Conservation (phyloP, 352 stramenopile genomes). For the Thraustotheca clavata region DNA sequence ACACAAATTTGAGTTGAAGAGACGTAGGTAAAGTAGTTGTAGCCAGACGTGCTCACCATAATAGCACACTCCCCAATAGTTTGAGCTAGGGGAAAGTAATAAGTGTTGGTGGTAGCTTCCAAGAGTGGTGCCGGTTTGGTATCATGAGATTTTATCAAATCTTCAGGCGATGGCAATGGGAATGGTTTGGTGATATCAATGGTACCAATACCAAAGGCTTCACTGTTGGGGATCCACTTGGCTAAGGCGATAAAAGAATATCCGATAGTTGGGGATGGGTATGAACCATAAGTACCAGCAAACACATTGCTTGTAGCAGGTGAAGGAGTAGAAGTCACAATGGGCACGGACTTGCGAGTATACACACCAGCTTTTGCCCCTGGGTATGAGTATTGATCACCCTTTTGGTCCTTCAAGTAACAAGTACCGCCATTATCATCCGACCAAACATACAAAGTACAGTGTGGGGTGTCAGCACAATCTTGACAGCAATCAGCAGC, state of each 20-base stretch:
- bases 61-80: slow-evolving; percentile 6
- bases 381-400: neutral
- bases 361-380: slow-evolving; percentile 3
- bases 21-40: slow-evolving; percentile 16
- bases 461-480: slow-evolving; percentile 6
- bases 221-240: slow-evolving; percentile 11
- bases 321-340: neutral
- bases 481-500: slow-evolving; percentile 22
- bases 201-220: neutral
- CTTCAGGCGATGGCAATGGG: neutral
- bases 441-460: slow-evolving; percentile 4
- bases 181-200: slow-evolving; percentile 1
- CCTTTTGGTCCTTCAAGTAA: slow-evolving; percentile 14
- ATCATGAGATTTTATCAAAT: neutral
- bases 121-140: neutral
- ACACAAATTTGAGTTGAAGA: neutral
- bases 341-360: neutral
- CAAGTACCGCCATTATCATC: slow-evolving; percentile 6
- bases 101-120: neutral
- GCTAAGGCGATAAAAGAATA: neutral
- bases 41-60: neutral
- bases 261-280: neutral
- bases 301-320: neutral
- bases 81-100: neutral
- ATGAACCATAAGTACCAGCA: neutral